These are phyloP conservation scores for Chlamydomonas sp. DNA, from an alignment of 139 green algal genomes.

Conservation along the genomic window DNA sequence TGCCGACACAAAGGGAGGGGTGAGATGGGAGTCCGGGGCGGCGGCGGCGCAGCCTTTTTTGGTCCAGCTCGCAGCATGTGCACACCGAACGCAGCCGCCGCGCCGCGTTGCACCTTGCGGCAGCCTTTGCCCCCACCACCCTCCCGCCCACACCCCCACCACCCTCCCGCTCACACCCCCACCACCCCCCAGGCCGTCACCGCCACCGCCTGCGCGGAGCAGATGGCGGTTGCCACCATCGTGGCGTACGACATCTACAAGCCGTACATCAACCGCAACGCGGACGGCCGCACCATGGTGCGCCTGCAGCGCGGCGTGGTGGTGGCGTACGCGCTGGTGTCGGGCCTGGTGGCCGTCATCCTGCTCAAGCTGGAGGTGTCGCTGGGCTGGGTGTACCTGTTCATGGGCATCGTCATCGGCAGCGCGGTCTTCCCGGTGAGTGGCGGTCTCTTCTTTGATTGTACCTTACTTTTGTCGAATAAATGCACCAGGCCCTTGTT, in stretches of 20 bases:
- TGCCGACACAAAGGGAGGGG: too few relatives aligned
- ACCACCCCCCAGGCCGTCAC: slow-evolving; percentile 54
- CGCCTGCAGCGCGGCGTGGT: slow-evolving; percentile 51
- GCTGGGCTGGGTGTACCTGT: slow-evolving; percentile 68
- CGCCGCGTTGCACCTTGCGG: too few relatives aligned
- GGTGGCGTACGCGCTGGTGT: slow-evolving; percentile 56
- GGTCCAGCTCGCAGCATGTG: too few relatives aligned
- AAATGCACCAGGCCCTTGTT: too few relatives aligned
- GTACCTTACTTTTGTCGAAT: too few relatives aligned
- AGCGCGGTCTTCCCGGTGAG: slow-evolving; percentile 77
- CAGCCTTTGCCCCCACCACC: slow-evolving; percentile 3
- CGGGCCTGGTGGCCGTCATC: slow-evolving; percentile 71
- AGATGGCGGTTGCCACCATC: slow-evolving; percentile 82
- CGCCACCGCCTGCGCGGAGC: slow-evolving; percentile 78
- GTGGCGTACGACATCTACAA: slow-evolving; percentile 65
- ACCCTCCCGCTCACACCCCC: too few relatives aligned
- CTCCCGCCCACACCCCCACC: too few relatives aligned
- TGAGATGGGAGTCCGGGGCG: too few relatives aligned
- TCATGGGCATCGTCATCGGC: slow-evolving; percentile 84
- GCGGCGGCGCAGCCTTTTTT: too few relatives aligned
- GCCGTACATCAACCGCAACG: slow-evolving; percentile 61
- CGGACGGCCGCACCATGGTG: slow-evolving; percentile 68
- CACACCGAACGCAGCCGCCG: too few relatives aligned
- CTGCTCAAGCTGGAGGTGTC: slow-evolving; percentile 69
- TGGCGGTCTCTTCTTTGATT: too few relatives aligned